These are phyloP conservation scores for Pythium brachiatum DNA, from an alignment of 352 stramenopile species.

Conservation along the genomic window DNA sequence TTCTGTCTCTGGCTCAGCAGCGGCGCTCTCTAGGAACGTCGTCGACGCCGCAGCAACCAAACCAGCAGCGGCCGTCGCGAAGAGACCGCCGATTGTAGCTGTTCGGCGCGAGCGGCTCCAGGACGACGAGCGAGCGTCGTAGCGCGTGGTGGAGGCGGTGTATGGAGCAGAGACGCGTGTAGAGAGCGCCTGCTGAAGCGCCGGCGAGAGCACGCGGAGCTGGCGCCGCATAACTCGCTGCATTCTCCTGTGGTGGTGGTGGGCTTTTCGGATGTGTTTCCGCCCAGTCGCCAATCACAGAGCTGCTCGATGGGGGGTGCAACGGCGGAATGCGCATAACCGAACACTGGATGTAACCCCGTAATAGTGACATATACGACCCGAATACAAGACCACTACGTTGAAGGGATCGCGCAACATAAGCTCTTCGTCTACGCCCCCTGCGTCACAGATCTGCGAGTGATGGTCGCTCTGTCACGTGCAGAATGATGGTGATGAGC, in stretches of 20 bases:
- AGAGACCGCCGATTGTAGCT: slow-evolving; percentile 2
- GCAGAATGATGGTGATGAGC: slow-evolving; percentile 15
- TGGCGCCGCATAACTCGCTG: not conserved
- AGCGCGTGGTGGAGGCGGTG: not conserved
- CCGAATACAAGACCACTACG: slow-evolving; percentile 4
- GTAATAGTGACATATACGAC: slow-evolving; percentile 11
- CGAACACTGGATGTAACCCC: not conserved
- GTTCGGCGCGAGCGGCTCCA: not conserved
- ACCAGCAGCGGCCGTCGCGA: slow-evolving; percentile 6
- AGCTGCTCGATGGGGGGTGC: slow-evolving; percentile 9
- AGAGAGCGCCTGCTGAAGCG: not conserved
- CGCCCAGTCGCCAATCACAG: slow-evolving; percentile 18
- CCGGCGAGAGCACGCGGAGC: slow-evolving; percentile 1
- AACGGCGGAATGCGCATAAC: slow-evolving; percentile 18
- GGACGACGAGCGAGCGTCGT: not conserved
- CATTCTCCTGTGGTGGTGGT: not conserved
- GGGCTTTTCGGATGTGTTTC: no score
- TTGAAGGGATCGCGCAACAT: slow-evolving; percentile 1
- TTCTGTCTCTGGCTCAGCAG: not conserved
- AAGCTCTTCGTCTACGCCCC: not conserved
- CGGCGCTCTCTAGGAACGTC: slow-evolving; percentile 11
- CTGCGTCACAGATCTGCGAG: not conserved
- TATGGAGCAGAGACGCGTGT: not conserved
- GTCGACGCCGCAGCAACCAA: slow-evolving; percentile 20
- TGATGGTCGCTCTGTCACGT: slow-evolving; percentile 1